Evolutionary conservation across 805 yeast genomes (phyloP).

Genomic region (Saccharomyces eubayanus): DNA sequence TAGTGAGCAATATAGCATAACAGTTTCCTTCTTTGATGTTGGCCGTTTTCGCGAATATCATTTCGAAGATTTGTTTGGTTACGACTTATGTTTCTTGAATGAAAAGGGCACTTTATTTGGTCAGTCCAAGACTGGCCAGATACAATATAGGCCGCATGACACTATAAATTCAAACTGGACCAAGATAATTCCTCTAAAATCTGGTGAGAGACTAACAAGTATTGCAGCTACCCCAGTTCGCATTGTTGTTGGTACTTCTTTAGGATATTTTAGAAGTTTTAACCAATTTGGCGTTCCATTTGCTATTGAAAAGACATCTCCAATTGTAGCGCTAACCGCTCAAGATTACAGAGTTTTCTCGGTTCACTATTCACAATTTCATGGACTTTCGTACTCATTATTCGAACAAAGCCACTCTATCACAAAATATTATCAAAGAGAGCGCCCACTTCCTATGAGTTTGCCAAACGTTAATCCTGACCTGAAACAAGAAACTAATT

Average conservation of each 20-base stretch:
- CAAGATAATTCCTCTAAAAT: constrained; percentile 41
- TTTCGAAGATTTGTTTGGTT: constrained; percentile 65
- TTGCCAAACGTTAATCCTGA: constrained; percentile 17
- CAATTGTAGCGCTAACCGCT: constrained; percentile 66
- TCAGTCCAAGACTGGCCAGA: constrained; percentile 36
- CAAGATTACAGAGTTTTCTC: constrained; percentile 48
- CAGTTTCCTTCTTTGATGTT: constrained; percentile 79
- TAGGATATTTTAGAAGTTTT: constrained; percentile 66
- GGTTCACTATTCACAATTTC: constrained; percentile 33
- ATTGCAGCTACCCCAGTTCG: constrained; percentile 57
- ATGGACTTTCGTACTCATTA: constrained; percentile 24
- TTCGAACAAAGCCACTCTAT: constrained; percentile 22
- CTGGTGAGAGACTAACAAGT: constrained; percentile 54
- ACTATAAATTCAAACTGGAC: constrained; percentile 66
- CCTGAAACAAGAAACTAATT: constrained; percentile 29
- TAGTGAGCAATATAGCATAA: constrained; percentile 55
- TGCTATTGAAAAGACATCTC: constrained; percentile 58
- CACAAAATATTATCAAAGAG: constrained; percentile 36
- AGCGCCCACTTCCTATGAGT: constrained; percentile 37
- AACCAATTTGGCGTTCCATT: constrained; percentile 68
- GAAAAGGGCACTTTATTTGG: constrained; percentile 61
- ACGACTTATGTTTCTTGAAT: constrained; percentile 68
- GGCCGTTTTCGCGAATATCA: constrained; percentile 71
- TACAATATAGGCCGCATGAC: constrained; percentile 65
- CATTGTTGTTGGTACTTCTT: constrained; percentile 62